These are phyloP conservation scores for Verticillium albo-atrum DNA, from an alignment of 2,329 filamentous ascomycete species.

Conservation along the genomic window DNA sequence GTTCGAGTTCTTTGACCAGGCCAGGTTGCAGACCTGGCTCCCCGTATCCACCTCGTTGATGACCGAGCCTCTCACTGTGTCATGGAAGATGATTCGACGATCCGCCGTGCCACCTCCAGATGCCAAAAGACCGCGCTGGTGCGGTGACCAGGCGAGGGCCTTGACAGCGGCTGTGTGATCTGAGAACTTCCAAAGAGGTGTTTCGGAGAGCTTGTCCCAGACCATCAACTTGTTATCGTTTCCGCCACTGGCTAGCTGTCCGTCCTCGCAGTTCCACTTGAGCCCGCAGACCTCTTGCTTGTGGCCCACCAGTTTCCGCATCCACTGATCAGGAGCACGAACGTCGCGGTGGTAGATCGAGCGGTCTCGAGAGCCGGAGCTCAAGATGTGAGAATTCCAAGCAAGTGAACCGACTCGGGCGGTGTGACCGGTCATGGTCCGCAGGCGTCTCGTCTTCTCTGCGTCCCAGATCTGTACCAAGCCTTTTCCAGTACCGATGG, in stretches of 20 bases:
- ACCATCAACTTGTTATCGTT: slow-evolving; percentile 99
- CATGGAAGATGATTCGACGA: slow-evolving; percentile 96
- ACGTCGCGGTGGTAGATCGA: slow-evolving; percentile 95
- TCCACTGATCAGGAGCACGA: slow-evolving; percentile 83
- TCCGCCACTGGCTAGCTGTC: slow-evolving; percentile 89
- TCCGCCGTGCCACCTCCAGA: slow-evolving; percentile 95
- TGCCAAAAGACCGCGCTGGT: slow-evolving; percentile 89
- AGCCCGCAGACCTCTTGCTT: slow-evolving; percentile 98
- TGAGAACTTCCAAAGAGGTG: slow-evolving; percentile 88
- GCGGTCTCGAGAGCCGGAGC: slow-evolving; percentile 89
- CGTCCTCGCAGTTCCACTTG: slow-evolving; percentile 95
- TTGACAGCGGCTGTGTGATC: slow-evolving; percentile 96
- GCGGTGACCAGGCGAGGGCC: slow-evolving; percentile 95
- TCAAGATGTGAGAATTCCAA: slow-evolving; percentile 97
- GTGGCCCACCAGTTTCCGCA: slow-evolving; percentile 83
- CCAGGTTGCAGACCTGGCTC: slow-evolving; percentile 96
- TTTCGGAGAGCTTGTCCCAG: slow-evolving; percentile 94
- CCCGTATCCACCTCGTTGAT: slow-evolving; percentile 93
- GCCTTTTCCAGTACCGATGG: slow-evolving; percentile 91
- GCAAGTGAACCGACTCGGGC: slow-evolving; percentile 89
- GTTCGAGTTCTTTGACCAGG: slow-evolving; percentile 96
- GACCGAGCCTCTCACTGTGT: slow-evolving; percentile 76
- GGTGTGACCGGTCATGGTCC: slow-evolving; percentile 96
- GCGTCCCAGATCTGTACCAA: slow-evolving; percentile 98
- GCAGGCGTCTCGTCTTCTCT: slow-evolving; percentile 74